Conservation (phyloP, 148 eudicot genomes). For the Dianthus caryophyllus region DNA sequence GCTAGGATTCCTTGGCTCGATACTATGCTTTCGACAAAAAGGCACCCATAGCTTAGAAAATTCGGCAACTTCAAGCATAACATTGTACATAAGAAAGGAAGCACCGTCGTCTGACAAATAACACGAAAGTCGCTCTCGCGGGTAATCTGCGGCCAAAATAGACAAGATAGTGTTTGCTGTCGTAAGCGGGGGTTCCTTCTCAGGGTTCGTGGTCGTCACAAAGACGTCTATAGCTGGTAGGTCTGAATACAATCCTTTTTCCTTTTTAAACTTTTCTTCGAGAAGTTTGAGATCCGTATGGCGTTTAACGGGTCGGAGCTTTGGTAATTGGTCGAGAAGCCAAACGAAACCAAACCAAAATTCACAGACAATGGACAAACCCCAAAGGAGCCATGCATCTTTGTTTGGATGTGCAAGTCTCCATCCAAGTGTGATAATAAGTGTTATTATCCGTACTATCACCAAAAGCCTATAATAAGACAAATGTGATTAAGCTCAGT, state of each 20-base stretch:
- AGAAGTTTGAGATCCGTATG: not conserved
- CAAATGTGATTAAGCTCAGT: too few species aligned
- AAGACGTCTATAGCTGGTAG: not conserved
- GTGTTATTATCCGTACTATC: not conserved
- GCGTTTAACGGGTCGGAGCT: not conserved
- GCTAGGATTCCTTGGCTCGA: not conserved
- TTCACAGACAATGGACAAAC: not conserved
- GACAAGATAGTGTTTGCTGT: constrained; percentile 7
- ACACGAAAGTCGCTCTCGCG: not conserved
- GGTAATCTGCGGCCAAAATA: constrained; percentile 1
- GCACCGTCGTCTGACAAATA: constrained; percentile 1
- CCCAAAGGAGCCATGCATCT: not conserved
- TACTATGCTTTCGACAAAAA: not conserved
- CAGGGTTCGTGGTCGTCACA: not conserved
- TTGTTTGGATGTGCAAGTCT: not conserved
- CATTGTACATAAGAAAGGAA: not conserved
- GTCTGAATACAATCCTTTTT: not conserved
- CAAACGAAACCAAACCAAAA: not conserved
- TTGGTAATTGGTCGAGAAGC: constrained; percentile 11
- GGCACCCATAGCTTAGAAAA: not conserved
- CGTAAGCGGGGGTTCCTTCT: not conserved
- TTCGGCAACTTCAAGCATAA: not conserved
- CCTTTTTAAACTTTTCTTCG: not conserved
- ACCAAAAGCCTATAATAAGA: not conserved
- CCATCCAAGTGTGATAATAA: not conserved